Evolutionary conservation across 1,139 yeast species (phyloP).

Genomic region (Martiniozyma asiatica): DNA sequence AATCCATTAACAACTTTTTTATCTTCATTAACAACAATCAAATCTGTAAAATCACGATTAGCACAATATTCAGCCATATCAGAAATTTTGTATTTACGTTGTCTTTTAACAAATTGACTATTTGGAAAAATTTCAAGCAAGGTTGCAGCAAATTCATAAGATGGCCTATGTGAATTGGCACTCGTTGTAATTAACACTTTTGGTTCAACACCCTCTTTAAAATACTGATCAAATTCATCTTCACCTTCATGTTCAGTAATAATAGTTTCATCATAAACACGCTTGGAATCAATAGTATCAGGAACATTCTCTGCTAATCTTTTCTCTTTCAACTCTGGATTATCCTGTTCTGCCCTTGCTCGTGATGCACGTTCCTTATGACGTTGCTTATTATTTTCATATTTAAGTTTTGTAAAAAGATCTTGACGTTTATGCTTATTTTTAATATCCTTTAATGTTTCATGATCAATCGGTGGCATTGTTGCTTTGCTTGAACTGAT

Average conservation of each 20-base stretch:
- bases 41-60: conserved; percentile 76
- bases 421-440: conserved; percentile 76
- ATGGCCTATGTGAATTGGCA: conserved; percentile 73
- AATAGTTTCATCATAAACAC: conserved; percentile 87
- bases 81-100: conserved; percentile 68
- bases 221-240: conserved; percentile 65
- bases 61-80: conserved; percentile 78
- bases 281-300: conserved; percentile 74
- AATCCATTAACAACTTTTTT: conserved; percentile 85
- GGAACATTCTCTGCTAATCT: conserved; percentile 75
- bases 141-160: conserved; percentile 83
- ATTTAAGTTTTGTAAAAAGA: conserved; percentile 61
- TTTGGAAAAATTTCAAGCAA: conserved; percentile 78
- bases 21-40: conserved; percentile 85
- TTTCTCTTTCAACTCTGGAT: conserved; percentile 72
- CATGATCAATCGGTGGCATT: conserved; percentile 24
- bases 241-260: conserved; percentile 65
- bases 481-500: conserved; percentile 35
- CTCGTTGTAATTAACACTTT: conserved; percentile 84
- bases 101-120: conserved; percentile 76
- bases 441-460: conserved; percentile 30
- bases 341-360: conserved; percentile 70
- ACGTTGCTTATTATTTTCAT: conserved; percentile 63
- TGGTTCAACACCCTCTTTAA: conserved; percentile 46
- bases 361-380: conserved; percentile 67